Percentiles rank a stretch among this genome's conserved stretches.
These are phyloP conservation scores for Penicillium antarcticum DNA, from an alignment of 495 filamentous ascomycete species.

Conservation along the genomic window DNA sequence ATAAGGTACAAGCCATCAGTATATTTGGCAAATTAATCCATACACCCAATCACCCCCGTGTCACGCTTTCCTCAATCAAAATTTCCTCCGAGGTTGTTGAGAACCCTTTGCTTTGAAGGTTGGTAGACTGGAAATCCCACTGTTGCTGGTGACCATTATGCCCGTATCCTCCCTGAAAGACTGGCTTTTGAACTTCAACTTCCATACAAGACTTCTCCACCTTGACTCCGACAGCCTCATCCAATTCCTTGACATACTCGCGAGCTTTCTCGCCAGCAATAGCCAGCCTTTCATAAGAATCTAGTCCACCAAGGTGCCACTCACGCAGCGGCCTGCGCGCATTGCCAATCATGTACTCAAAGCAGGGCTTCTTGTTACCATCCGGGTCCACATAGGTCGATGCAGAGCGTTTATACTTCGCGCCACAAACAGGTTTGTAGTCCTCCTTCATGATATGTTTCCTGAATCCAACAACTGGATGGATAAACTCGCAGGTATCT, in stretches of 20 bases:
- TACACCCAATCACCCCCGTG: neutral
- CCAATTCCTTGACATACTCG: conserved; percentile 13
- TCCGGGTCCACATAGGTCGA: conserved; percentile 1
- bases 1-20: too few relatives aligned
- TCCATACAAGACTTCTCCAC: too few relatives aligned
- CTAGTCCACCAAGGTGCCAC: conserved; percentile 19
- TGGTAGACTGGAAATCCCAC: neutral
- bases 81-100: neutral
- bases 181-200: too few relatives aligned
- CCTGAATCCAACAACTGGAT: conserved; percentile 18
- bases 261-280: conserved; percentile 16
- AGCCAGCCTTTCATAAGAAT: conserved; percentile 19
- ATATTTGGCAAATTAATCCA: neutral
- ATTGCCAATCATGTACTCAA: conserved; percentile 14
- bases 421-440: conserved; percentile 11
- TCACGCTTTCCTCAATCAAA: neutral
- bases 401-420: neutral
- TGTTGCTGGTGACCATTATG: neutral
- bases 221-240: conserved; percentile 9
- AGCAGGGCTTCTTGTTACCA: neutral
- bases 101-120: neutral
- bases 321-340: conserved; percentile 7
- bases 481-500: conserved; percentile 14
- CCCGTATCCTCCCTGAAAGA: neutral
- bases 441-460: conserved; percentile 2